phyloP scores from a whole-genome alignment of 73 alveolate species.

The Tetrahymena malaccensis region DNA sequence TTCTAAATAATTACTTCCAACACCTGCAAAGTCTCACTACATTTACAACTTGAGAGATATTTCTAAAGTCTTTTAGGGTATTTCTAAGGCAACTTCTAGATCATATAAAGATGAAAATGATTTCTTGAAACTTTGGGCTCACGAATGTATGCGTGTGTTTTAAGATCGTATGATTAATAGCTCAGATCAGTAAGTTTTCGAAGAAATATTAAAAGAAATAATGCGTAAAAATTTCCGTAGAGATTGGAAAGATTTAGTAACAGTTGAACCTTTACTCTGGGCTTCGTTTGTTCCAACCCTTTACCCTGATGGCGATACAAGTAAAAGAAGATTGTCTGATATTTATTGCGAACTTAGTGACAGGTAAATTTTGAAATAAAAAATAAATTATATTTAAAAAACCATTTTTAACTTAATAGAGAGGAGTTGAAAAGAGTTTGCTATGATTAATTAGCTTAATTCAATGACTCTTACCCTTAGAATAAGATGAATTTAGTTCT shows the following conservation, averaged over 20 bases:
- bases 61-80: conserved; percentile 97
- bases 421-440: conserved; percentile 66
- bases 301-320: conserved; percentile 67
- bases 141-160: conserved; percentile 99
- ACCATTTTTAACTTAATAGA: background rate
- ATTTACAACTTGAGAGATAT: conserved; percentile 98
- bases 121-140: conserved; percentile 96
- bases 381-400: background rate
- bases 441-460: conserved; percentile 55
- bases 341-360: conserved; percentile 80
- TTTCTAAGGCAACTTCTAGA: conserved; percentile 70
- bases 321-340: conserved; percentile 58
- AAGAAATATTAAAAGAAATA: conserved; percentile 79
- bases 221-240: conserved; percentile 78
- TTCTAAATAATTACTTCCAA: conserved; percentile 91
- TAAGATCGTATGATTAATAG: conserved; percentile 95
- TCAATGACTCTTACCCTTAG: conserved; percentile 59
- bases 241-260: conserved; percentile 77
- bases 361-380: conserved; percentile 13
- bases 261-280: conserved; percentile 81
- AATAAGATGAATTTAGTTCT: conserved; percentile 96
- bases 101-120: conserved; percentile 77
- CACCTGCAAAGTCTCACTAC: conserved; percentile 99
- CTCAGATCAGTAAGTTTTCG: conserved; percentile 71
- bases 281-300: conserved; percentile 85